phyloP scores from a whole-genome alignment of 192 early-diverging fungal genomes.

The Coemansia sp. region DNA sequence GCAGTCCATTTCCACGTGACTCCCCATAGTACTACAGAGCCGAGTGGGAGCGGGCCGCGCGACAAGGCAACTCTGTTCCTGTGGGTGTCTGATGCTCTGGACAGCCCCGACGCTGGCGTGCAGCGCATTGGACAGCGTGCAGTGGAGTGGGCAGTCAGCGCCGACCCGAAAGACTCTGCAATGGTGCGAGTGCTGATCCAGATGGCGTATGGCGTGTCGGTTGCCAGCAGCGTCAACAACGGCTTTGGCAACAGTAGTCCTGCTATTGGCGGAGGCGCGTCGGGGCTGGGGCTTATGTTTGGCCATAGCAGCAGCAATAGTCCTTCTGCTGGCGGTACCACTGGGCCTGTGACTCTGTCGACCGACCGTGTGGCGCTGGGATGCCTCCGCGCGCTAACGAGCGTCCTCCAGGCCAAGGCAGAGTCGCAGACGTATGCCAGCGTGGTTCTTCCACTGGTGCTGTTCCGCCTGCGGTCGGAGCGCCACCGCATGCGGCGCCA shows the following conservation, averaged over 20 bases:
- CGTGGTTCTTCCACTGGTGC: conserved; percentile 25
- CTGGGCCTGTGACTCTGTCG: conserved; percentile 11
- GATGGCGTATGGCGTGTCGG: conserved; percentile 38
- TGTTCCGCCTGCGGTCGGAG: conserved; percentile 37
- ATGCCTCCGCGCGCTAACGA: conserved; percentile 28
- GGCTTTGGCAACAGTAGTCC: conserved; percentile 1
- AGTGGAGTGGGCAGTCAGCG: conserved; percentile 36
- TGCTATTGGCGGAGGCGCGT: too few species aligned
- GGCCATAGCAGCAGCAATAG: conserved; percentile 1
- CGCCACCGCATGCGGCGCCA: conserved; percentile 28
- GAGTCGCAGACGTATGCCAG: too few species aligned
- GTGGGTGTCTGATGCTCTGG: conserved; percentile 46
- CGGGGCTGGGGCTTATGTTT: conserved; percentile 38
- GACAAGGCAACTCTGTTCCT: conserved; percentile 40
- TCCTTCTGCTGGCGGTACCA: not conserved
- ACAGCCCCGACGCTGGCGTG: conserved; percentile 14
- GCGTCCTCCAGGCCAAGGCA: too few species aligned
- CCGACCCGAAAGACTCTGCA: conserved; percentile 20
- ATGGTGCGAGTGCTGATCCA: conserved; percentile 44
- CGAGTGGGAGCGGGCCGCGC: conserved; percentile 27
- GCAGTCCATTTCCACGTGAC: not conserved
- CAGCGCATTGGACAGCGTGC: conserved; percentile 44
- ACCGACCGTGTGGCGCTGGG: conserved; percentile 33
- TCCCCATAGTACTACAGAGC: not conserved
- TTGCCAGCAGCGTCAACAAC: conserved; percentile 24